phyloP scores from a whole-genome alignment of 2,329 filamentous ascomycete genomes.

The Hyphodiscus sp. region DNA sequence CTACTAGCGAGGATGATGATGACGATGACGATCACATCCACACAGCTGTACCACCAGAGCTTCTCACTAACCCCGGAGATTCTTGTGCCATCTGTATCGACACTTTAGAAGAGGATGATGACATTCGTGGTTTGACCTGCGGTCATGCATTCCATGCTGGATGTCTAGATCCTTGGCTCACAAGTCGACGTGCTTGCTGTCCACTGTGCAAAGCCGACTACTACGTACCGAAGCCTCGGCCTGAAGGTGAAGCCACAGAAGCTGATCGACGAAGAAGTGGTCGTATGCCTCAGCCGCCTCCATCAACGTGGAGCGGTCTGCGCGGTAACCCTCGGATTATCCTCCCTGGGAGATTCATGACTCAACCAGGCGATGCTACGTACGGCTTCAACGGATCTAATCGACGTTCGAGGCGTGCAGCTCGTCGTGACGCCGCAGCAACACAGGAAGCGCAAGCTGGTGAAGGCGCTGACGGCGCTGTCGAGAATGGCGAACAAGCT shows the following conservation, averaged over 20 bases:
- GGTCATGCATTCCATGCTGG: constrained; percentile 98
- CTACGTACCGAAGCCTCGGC: constrained; percentile 84
- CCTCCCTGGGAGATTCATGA: constrained; percentile 19
- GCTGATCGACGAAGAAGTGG: constrained; percentile 24
- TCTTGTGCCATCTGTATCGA: constrained; percentile 97
- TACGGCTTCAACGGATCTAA: not conserved
- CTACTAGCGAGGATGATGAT: constrained; percentile 50
- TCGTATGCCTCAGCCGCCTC: constrained; percentile 24
- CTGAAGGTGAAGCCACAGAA: constrained; percentile 32
- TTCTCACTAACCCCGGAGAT: constrained; percentile 77
- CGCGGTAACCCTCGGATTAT: constrained; percentile 21
- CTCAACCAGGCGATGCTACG: not conserved
- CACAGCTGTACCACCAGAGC: constrained; percentile 72
- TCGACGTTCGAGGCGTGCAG: not conserved
- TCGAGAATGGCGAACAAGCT: constrained; percentile 7
- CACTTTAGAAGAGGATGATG: constrained; percentile 87
- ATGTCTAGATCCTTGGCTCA: constrained; percentile 95
- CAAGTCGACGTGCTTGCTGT: constrained; percentile 87
- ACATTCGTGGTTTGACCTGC: constrained; percentile 87
- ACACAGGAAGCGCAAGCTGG: constrained; percentile 2
- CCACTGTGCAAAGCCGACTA: constrained; percentile 98
- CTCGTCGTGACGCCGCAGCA: constrained; percentile 2
- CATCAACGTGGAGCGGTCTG: constrained; percentile 23
- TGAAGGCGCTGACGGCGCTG: not conserved
- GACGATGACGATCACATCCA: constrained; percentile 74